These are phyloP conservation scores for Leccinum pachyderme DNA, from an alignment of 1,284 basidiomycete genomes.

Conservation along the genomic window DNA sequence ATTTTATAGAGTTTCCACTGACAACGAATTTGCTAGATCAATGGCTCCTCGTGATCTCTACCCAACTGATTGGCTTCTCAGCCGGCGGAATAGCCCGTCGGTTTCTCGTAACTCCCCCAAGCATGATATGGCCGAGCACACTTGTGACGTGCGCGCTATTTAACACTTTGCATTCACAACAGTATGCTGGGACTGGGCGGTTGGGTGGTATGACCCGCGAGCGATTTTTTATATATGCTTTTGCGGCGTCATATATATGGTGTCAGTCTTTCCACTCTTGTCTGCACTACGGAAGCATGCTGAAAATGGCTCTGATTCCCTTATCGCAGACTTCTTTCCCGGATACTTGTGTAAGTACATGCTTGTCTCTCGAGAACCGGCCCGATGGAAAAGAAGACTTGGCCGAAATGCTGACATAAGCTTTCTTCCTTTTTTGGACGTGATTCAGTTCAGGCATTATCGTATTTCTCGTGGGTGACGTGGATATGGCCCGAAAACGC, in stretches of 20 bases:
- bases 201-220: constrained; percentile 44
- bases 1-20: neutral
- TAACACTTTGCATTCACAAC: constrained; percentile 53
- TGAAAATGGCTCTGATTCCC: constrained; percentile 2
- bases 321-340: constrained; percentile 40
- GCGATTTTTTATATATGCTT: constrained; percentile 48
- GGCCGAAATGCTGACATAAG: neutral
- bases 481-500: constrained; percentile 53
- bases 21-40: constrained; percentile 17
- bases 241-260: constrained; percentile 42
- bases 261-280: constrained; percentile 31
- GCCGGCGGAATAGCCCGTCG: constrained; percentile 41
- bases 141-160: constrained; percentile 50
- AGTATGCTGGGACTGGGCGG: constrained; percentile 42
- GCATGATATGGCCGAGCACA: constrained; percentile 50
- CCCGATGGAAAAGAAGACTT: neutral
- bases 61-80: constrained; percentile 44
- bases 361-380: neutral
- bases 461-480: constrained; percentile 57
- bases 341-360: constrained; percentile 37
- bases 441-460: constrained; percentile 40
- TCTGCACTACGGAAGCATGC: neutral
- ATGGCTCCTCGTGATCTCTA: constrained; percentile 37
- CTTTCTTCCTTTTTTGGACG: neutral
- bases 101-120: constrained; percentile 42